Evolutionary conservation across 2,329 filamentous ascomycete species (phyloP).

Genomic region (Fusarium brevicatenulatum): DNA sequence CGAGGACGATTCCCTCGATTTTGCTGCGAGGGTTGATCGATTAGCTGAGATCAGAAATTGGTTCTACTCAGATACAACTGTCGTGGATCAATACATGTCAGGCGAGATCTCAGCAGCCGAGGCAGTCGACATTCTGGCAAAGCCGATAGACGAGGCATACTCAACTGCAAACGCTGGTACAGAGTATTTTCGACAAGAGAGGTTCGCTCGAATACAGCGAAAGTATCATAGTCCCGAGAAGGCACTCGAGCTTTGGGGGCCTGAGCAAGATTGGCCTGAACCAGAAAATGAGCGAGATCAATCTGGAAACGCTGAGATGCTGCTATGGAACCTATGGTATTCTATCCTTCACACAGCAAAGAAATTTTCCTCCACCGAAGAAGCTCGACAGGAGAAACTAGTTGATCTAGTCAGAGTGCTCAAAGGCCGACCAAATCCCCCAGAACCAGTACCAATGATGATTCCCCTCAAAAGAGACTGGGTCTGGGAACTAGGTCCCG

Average conservation of each 20-base stretch:
- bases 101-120: accelerated
- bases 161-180: background rate
- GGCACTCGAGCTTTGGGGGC: background rate
- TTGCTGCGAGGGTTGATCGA: background rate
- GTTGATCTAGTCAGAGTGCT: background rate
- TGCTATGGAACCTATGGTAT: background rate
- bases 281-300: background rate
- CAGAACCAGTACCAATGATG: conserved; percentile 2
- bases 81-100: background rate
- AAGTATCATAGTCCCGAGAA: background rate
- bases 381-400: background rate
- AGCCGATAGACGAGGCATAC: background rate
- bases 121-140: background rate
- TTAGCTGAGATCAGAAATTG: background rate
- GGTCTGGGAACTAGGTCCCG: background rate
- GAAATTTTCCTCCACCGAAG: background rate
- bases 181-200: background rate
- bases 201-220: background rate
- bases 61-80: background rate
- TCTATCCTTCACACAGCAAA: background rate
- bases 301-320: background rate
- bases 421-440: background rate
- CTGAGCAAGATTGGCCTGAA: background rate
- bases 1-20: background rate
- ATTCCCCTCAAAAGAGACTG: background rate